Percentiles rank a stretch among this genome's conserved stretches.
Conservation (phyloP, 805 yeast species). For the Sungouiozyma ichnusensis region DNA sequence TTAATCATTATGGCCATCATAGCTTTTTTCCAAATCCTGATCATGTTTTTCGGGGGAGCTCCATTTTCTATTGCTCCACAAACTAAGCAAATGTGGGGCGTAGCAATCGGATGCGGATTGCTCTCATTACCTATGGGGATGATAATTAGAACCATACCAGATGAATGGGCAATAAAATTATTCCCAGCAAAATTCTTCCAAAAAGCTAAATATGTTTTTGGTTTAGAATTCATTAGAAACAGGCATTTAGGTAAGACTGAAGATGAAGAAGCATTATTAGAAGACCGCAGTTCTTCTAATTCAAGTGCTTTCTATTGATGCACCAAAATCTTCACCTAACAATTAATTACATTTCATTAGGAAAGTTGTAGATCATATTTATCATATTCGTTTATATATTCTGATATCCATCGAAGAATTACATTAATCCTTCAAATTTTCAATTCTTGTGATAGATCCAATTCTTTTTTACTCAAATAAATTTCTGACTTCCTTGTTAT, state of each 20-base stretch:
- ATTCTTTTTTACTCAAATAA: conserved; percentile 25
- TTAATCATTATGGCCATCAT: conserved; percentile 60
- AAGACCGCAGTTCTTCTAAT: conserved; percentile 7
- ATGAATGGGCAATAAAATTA: conserved; percentile 51
- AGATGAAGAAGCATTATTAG: conserved; percentile 24
- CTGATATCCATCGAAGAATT: neutral
- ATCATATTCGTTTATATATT: neutral
- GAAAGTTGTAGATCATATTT: neutral
- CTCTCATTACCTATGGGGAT: conserved; percentile 73
- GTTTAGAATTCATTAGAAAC: conserved; percentile 19
- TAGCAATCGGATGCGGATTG: conserved; percentile 73
- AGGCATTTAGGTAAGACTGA: conserved; percentile 8
- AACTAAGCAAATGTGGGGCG: conserved; percentile 82
- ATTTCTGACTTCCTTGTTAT: conserved; percentile 30
- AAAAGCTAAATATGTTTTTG: conserved; percentile 11
- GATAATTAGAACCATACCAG: conserved; percentile 72
- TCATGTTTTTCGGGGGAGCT: conserved; percentile 95
- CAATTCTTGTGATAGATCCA: conserved; percentile 1
- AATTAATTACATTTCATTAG: neutral
- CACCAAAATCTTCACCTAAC: neutral
- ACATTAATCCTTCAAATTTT: neutral
- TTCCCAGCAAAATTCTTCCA: conserved; percentile 46
- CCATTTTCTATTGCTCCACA: conserved; percentile 79
- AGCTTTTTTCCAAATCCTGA: conserved; percentile 74
- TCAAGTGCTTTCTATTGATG: conserved; percentile 24